phyloP scores from a whole-genome alignment of 192 early-diverging fungal genomes.

The Chytriomyces confervae region DNA sequence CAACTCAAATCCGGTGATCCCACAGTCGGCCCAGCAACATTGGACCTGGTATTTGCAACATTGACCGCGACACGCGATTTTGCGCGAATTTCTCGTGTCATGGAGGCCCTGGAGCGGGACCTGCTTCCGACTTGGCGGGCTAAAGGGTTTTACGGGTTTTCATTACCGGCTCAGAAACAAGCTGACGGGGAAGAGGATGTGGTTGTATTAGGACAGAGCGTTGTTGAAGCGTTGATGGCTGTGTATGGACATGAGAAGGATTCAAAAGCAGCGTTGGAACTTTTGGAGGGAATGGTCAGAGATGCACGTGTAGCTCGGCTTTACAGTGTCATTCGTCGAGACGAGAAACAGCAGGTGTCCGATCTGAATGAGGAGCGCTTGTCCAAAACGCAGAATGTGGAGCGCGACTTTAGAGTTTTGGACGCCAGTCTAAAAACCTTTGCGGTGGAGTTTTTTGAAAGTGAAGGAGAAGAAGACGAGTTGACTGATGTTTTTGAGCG shows the following conservation, averaged over 20 bases:
- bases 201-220: not conserved
- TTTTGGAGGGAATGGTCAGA: not conserved
- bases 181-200: not conserved
- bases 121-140: constrained; percentile 10
- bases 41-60: not conserved
- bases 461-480: not conserved
- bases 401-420: not conserved
- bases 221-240: not conserved
- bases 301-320: not conserved
- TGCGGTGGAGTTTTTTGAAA: not conserved
- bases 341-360: not conserved
- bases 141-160: constrained; percentile 3
- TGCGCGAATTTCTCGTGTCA: not conserved
- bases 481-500: not conserved
- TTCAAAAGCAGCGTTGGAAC: not conserved
- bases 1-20: not conserved
- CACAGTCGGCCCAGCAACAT: not conserved
- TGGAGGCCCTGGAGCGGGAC: not conserved
- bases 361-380: not conserved
- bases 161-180: too few relatives aligned
- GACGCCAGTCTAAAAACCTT: not conserved
- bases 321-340: not conserved
- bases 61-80: not conserved
- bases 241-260: not conserved
- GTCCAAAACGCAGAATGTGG: not conserved